Evolutionary conservation across 2,329 filamentous ascomycete genomes (phyloP).

Genomic region (Colletotrichum camelliae): DNA sequence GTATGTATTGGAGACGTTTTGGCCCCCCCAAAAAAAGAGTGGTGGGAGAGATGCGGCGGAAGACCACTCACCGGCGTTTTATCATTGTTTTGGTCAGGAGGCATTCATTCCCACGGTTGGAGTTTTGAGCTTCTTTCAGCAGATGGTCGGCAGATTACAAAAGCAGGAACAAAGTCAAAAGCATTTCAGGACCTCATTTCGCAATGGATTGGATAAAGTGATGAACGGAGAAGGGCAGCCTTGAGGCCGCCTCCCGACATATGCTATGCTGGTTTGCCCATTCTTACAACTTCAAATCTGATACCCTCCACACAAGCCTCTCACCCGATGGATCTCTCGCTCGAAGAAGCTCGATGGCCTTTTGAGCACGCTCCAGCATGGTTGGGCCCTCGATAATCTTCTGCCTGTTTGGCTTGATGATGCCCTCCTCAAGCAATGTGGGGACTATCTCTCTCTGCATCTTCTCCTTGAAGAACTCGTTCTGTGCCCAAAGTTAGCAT

Average conservation of each 20-base stretch:
- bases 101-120: constrained; percentile 17
- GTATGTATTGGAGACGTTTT: background rate
- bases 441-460: constrained; percentile 62
- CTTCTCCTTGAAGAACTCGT: constrained; percentile 59
- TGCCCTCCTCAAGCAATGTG: constrained; percentile 42
- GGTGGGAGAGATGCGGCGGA: constrained; percentile 4
- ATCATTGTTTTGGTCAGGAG: constrained; percentile 17
- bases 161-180: constrained; percentile 22
- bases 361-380: constrained; percentile 43
- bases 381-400: constrained; percentile 45
- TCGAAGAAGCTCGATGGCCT: constrained; percentile 39
- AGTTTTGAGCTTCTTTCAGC: constrained; percentile 24
- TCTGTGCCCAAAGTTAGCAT: constrained; percentile 38
- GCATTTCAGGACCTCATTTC: background rate
- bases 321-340: constrained; percentile 44
- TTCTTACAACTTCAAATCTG: background rate
- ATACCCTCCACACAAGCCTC: constrained; percentile 43
- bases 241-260: background rate
- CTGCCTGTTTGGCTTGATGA: constrained; percentile 46
- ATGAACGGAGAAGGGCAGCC: fast-evolving
- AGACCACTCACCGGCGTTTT: constrained; percentile 16
- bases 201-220: background rate
- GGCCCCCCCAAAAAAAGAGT: background rate
- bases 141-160: constrained; percentile 23
- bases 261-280: background rate